Evolutionary conservation across 306 rosid species (phyloP).

Genomic region (Boehmeria nivea): DNA sequence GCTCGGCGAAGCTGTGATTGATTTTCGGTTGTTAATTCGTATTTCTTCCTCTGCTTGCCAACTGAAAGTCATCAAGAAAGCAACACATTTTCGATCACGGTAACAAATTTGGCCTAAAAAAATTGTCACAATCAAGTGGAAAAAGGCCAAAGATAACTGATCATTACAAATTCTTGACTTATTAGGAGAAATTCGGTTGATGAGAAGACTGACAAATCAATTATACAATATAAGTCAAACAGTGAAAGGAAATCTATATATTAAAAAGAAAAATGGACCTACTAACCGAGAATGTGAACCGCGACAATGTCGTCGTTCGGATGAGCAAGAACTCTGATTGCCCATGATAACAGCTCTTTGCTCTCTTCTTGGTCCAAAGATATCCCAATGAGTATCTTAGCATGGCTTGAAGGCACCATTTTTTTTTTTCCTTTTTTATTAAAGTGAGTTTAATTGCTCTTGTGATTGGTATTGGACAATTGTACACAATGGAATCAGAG

Average conservation of each 20-base stretch:
- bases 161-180: too few relatives aligned
- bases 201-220: too few relatives aligned
- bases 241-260: too few relatives aligned
- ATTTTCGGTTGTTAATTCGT: conserved; percentile 24
- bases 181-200: too few relatives aligned
- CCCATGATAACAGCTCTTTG: conserved; percentile 71
- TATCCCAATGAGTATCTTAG: conserved; percentile 69
- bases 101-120: too few relatives aligned
- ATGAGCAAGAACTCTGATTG: conserved; percentile 62
- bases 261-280: neutral
- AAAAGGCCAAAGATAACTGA: too few relatives aligned
- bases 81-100: too few relatives aligned
- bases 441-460: conserved; percentile 12
- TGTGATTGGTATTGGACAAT: conserved; percentile 23
- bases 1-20: conserved; percentile 71
- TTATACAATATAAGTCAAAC: too few relatives aligned
- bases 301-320: conserved; percentile 76
- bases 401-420: conserved; percentile 39
- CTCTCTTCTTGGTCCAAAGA: conserved; percentile 59
- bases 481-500: conserved; percentile 21
- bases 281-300: conserved; percentile 79
- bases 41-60: conserved; percentile 44
- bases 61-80: conserved; percentile 41
- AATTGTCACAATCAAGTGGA: too few relatives aligned
- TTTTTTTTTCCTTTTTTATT: neutral